Evolutionary conservation across 2,329 filamentous ascomycete species (phyloP), one percentile per base, ranked within the genome.

Genomic region (Exserohilum turcica): DNA sequence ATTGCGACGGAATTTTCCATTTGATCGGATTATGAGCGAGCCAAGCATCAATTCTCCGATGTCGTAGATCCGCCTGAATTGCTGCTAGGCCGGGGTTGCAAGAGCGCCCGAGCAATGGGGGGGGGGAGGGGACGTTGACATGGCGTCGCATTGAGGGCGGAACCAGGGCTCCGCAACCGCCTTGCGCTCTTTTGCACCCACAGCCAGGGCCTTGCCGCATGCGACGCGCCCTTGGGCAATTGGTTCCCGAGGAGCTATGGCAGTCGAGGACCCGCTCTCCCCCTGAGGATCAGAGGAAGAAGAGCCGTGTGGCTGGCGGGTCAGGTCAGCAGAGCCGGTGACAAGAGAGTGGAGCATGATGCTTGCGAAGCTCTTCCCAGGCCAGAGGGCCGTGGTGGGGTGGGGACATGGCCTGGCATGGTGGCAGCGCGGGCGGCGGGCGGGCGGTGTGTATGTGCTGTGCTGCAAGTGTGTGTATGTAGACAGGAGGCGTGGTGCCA

Each of bases 11-110:
- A 39, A 49, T 19, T 33, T 39, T 8, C 50, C 44, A 29, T 13
- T 13, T 15, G 8, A 2, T 2, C 9, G 24, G 19, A 24, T 19
- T 21, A 39, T 13, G 15, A 28, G n/a, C n/a, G n/a, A 28, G 50
- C 50, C 50, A 53, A 53, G 44, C 19, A 32, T 13, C 18, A 53
- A 43, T 43, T 46, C 40, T 53, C 47, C 50, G 31, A 42, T 29
- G 37, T 38, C 40, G 40, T 53, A 45, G 45, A 43, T 21, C 44
- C 18, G 38, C 47, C 43, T 28, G 27, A 39, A 39, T n/a, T 32
- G 38, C 38, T 33, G 21, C 12, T 15, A 49, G 18, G 12, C 21
- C 19, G 21, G 45, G 32, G 31, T 43, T 38, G 32, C 38, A 24
- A 43, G 32, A 38, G 33, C 8, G 32, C 40, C 45, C 38, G 37